Conservation (phyloP, 768 basidiomycete genomes). For the Mycena rosella region DNA sequence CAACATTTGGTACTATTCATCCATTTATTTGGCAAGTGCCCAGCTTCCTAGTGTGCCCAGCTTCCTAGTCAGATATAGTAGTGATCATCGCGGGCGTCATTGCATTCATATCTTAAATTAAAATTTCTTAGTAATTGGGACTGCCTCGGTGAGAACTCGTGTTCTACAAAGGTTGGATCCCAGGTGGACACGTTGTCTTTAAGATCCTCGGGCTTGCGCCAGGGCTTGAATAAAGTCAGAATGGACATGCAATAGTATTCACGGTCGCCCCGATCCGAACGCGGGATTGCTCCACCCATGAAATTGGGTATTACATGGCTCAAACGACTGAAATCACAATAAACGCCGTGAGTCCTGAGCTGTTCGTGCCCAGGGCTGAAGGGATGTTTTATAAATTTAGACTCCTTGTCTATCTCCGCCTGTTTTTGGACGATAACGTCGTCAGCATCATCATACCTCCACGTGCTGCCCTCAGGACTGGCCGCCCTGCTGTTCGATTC, state of each 20-base stretch:
- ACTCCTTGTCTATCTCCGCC: background rate
- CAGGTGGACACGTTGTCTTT: conserved; percentile 35
- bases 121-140: conserved; percentile 39
- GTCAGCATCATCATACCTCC: background rate
- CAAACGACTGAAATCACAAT: conserved; percentile 7
- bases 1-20: too few relatives aligned
- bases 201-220: conserved; percentile 41
- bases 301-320: conserved; percentile 42
- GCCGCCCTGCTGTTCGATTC: too few relatives aligned
- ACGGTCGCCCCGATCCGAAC: conserved; percentile 44
- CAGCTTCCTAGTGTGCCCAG: too few relatives aligned
- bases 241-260: conserved; percentile 48
- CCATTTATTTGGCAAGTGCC: too few relatives aligned
- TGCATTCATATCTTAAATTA: conserved; percentile 44
- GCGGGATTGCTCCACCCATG: conserved; percentile 41
- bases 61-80: too few relatives aligned
- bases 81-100: conserved; percentile 36
- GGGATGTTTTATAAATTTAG: background rate
- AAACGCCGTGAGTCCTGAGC: conserved; percentile 1
- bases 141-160: background rate
- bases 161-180: background rate
- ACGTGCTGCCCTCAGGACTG: background rate
- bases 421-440: background rate
- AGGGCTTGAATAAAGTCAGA: conserved; percentile 42
- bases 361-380: background rate